Evolutionary conservation across 768 basidiomycete species (phyloP).

Genomic region (Leccinum variicolor): DNA sequence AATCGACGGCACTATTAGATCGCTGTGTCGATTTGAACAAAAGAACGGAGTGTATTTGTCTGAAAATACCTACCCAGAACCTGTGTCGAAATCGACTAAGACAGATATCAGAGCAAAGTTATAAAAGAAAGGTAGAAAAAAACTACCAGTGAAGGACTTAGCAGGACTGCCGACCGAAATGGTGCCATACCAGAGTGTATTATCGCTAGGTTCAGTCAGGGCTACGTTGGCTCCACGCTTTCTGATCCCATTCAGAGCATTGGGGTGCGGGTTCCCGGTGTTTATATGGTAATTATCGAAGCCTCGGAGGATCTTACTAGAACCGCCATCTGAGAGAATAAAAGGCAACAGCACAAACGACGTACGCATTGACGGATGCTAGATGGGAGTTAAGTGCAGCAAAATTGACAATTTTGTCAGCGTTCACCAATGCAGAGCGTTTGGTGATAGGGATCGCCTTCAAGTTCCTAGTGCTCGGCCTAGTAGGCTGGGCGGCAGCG

Average conservation of each 20-base stretch:
- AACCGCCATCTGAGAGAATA: background rate
- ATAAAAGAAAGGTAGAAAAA: background rate
- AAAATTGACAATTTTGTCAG: background rate
- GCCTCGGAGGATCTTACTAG: background rate
- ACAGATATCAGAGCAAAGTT: background rate
- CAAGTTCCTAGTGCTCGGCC: background rate
- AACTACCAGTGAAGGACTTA: background rate
- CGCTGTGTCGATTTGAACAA: background rate
- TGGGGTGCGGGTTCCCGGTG: background rate
- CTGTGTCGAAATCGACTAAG: background rate
- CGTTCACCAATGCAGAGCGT: background rate
- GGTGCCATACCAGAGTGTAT: background rate
- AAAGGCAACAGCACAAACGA: background rate
- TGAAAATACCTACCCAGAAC: background rate
- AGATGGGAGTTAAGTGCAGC: background rate
- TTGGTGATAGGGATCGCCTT: background rate
- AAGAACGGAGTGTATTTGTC: background rate
- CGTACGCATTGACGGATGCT: background rate
- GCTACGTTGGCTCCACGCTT: background rate
- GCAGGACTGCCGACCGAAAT: background rate
- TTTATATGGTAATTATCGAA: background rate
- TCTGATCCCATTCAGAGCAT: background rate
- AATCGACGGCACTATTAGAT: background rate
- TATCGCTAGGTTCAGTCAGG: background rate
- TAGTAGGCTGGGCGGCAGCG: background rate